Evolutionary conservation across 306 rosid genomes (phyloP).

Genomic region (Pyrus communis): DNA sequence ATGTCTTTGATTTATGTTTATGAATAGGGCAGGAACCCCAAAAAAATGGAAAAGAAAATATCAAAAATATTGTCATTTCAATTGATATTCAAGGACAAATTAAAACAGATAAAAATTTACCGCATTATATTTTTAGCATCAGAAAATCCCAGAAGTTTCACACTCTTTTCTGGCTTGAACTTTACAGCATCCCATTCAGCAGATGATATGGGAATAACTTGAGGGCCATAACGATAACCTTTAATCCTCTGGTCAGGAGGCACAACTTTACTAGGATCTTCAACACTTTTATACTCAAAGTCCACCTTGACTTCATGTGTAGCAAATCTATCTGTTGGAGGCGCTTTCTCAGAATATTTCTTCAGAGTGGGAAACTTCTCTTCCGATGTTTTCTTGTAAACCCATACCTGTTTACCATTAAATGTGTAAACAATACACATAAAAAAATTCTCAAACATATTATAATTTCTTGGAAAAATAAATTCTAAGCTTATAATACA

Average conservation of each 20-base stretch:
- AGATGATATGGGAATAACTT: constrained; percentile 78
- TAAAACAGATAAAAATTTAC: constrained; percentile 29
- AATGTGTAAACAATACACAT: constrained; percentile 6
- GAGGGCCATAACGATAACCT: constrained; percentile 94
- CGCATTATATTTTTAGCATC: constrained; percentile 58
- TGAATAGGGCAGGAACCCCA: constrained; percentile 12
- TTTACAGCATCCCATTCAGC: constrained; percentile 82
- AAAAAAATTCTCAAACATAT: background rate
- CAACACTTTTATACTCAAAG: constrained; percentile 61
- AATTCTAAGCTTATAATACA: background rate
- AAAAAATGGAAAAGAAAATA: constrained; percentile 8
- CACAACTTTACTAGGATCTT: constrained; percentile 45
- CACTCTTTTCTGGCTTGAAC: constrained; percentile 87
- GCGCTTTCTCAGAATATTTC: constrained; percentile 90
- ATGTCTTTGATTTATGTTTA: constrained; percentile 35
- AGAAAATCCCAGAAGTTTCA: constrained; percentile 86
- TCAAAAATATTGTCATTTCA: constrained; percentile 3
- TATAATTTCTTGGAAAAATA: background rate
- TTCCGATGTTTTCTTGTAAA: constrained; percentile 89
- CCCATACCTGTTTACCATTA: constrained; percentile 58
- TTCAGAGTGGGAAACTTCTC: constrained; percentile 82
- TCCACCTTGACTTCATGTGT: constrained; percentile 80
- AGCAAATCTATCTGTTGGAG: constrained; percentile 63
- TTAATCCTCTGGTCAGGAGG: constrained; percentile 90
- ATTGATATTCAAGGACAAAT: background rate